These are phyloP conservation scores for Geosmithia flava DNA, from an alignment of 2,329 filamentous ascomycete species.

Conservation along the genomic window DNA sequence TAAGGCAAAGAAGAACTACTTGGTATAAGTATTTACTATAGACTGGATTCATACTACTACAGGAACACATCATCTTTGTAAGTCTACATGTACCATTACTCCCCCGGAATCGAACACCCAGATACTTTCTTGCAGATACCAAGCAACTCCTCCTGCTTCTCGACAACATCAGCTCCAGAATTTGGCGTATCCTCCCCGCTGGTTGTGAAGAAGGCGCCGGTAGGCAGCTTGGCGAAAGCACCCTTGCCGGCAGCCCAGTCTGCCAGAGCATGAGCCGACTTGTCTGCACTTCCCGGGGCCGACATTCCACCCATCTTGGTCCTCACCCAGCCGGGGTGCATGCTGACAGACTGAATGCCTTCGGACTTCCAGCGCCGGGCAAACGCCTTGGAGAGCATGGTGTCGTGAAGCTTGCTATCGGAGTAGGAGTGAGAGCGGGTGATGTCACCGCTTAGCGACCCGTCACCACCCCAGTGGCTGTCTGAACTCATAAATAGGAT, in stretches of 20 bases:
- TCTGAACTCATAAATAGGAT: conserved; percentile 8
- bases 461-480: conserved; percentile 7
- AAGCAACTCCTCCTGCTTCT: background rate
- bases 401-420: conserved; percentile 9
- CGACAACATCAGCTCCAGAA: background rate
- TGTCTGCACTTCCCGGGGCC: background rate
- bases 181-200: background rate
- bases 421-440: conserved; percentile 8
- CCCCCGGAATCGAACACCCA: conserved; percentile 6
- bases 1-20: too few relatives aligned
- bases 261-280: background rate
- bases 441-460: conserved; percentile 4
- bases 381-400: conserved; percentile 9
- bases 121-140: background rate
- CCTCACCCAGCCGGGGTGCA: conserved; percentile 10
- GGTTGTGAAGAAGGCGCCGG: background rate
- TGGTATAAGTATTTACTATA: too few relatives aligned
- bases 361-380: conserved; percentile 6
- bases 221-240: background rate
- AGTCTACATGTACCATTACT: background rate
- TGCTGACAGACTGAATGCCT: conserved; percentile 5
- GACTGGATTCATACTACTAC: too few relatives aligned
- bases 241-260: background rate
- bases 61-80: too few relatives aligned
- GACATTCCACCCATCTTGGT: conserved; percentile 7